Percentiles rank a stretch among this genome's conserved stretches.
phyloP scores from a whole-genome alignment of 2,329 filamentous ascomycete genomes.

The Aspergillus alliaceus region DNA sequence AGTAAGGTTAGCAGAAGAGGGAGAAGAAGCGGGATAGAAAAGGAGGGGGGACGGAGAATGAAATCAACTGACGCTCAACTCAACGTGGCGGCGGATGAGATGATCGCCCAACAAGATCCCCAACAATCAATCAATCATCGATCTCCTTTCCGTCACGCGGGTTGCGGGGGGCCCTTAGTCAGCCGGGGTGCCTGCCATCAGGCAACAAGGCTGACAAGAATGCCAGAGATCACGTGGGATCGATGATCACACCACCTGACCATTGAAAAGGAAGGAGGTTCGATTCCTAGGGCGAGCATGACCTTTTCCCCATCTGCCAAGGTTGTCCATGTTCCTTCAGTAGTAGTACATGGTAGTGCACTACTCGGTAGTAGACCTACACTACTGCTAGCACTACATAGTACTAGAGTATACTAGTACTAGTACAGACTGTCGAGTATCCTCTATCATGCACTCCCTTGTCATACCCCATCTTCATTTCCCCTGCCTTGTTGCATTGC shows the following conservation, averaged over 20 bases:
- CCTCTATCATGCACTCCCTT: not conserved
- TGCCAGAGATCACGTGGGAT: not conserved
- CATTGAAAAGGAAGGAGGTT: not conserved
- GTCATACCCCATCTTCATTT: not conserved
- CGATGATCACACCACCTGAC: not conserved
- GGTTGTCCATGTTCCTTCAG: not conserved
- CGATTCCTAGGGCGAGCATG: not conserved
- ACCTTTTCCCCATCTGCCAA: not conserved
- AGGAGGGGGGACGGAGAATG: too few relatives aligned
- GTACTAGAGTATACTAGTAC: too few relatives aligned
- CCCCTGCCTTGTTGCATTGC: not conserved
- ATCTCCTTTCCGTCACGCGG: not conserved
- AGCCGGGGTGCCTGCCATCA: not conserved
- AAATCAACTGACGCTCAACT: not conserved
- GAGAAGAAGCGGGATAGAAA: conserved; percentile 3
- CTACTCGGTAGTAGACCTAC: too few relatives aligned
- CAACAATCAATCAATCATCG: conserved; percentile 8
- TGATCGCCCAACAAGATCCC: conserved; percentile 11
- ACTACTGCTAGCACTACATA: too few relatives aligned
- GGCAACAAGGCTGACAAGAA: not conserved
- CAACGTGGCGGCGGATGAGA: conserved; percentile 8
- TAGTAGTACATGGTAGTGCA: too few relatives aligned
- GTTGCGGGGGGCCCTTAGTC: not conserved
- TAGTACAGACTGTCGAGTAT: too few relatives aligned
- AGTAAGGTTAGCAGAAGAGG: too few relatives aligned